phyloP scores from a whole-genome alignment of 257 asterid species.

The Primulina huaijiensis region DNA sequence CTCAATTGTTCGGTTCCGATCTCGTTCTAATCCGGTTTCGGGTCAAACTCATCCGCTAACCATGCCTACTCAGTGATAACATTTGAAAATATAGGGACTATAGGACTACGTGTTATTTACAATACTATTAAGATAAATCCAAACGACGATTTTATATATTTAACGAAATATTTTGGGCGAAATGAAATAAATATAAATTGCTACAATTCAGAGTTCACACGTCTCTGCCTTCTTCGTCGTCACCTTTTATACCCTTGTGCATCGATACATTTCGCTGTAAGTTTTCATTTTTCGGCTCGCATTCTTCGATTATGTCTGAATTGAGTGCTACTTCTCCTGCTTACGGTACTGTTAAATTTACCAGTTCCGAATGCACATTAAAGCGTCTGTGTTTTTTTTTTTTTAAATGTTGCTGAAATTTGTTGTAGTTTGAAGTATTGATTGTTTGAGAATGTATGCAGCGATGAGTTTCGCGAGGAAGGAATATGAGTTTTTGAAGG shows the following conservation, averaged over 20 bases:
- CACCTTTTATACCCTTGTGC: slow-evolving; percentile 23
- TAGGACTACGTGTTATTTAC: too few species aligned
- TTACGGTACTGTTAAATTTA: slow-evolving; percentile 36
- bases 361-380: slow-evolving; percentile 4
- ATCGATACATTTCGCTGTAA: slow-evolving; percentile 26
- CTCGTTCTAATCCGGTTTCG: too few species aligned
- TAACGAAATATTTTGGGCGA: too few species aligned
- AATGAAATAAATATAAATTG: slow-evolving; percentile 6
- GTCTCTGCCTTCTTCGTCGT: slow-evolving; percentile 38
- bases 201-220: slow-evolving; percentile 34
- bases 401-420: not conserved
- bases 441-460: slow-evolving; percentile 28
- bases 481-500: slow-evolving; percentile 71
- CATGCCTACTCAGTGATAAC: too few species aligned
- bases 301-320: slow-evolving; percentile 41
- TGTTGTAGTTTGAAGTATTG: not conserved
- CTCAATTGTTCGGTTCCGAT: too few species aligned
- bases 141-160: too few species aligned
- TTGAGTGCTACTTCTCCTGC: slow-evolving; percentile 59
- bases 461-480: slow-evolving; percentile 71
- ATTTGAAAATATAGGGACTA: too few species aligned
- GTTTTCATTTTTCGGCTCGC: slow-evolving; percentile 18
- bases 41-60: too few species aligned
- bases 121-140: too few species aligned
- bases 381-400: not conserved